Percentiles rank a stretch among this genome's conserved stretches.
Conservation (phyloP, 176 grass and related monocot species). For the Eleusine indica region DNA sequence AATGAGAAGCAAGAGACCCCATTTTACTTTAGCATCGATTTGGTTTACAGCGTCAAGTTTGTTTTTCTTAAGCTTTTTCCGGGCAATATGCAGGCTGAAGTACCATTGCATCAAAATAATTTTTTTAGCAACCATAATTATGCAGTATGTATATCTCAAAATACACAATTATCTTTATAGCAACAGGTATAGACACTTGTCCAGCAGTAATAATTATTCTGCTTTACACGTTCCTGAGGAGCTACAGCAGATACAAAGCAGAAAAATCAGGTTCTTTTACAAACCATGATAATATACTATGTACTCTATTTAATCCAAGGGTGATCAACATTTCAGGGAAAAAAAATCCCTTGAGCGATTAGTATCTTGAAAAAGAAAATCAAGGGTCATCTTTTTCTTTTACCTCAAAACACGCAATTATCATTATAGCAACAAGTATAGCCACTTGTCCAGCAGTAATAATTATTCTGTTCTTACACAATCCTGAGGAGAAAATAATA, state of each 20-base stretch:
- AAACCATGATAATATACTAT: not conserved
- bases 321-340: no score
- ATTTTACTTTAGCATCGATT: no score
- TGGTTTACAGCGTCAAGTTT: no score
- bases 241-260: conserved; percentile 52
- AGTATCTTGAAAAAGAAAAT: not conserved
- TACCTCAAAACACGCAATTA: not conserved
- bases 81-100: no score
- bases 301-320: not conserved
- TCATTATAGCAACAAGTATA: conserved; percentile 29
- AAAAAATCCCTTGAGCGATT: not conserved
- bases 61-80: no score
- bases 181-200: conserved; percentile 39
- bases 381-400: not conserved
- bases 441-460: conserved; percentile 27
- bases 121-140: no score
- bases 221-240: conserved; percentile 7
- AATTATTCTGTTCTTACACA: conserved; percentile 20
- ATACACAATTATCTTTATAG: not conserved
- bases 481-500: conserved; percentile 25
- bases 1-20: no score
- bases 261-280: conserved; percentile 21
- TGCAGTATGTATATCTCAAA: not conserved
- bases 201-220: conserved; percentile 13
- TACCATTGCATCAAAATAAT: no score